Percentiles rank a stretch among this genome's conserved stretches.
phyloP scores from a whole-genome alignment of 352 stramenopile genomes.

The Globisporangium spiculum region DNA sequence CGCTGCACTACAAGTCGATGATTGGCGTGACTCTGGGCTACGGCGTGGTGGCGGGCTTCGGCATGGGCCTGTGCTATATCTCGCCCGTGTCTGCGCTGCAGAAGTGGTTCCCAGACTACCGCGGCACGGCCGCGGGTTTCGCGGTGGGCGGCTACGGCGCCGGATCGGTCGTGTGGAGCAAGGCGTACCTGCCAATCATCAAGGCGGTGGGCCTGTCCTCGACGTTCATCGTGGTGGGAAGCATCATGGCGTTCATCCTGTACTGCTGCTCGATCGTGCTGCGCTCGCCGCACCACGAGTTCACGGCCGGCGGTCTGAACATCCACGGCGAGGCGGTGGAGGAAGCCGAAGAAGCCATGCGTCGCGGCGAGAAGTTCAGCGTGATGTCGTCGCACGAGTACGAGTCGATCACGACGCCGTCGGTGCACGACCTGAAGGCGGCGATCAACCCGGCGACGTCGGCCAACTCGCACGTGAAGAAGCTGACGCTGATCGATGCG shows the following conservation, averaged over 20 bases:
- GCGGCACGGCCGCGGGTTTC: constrained; percentile 64
- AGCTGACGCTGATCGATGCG: constrained; percentile 47
- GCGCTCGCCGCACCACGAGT: constrained; percentile 44
- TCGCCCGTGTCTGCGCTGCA: constrained; percentile 67
- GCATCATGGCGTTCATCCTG: constrained; percentile 37
- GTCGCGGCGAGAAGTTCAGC: constrained; percentile 38
- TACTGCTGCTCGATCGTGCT: constrained; percentile 41
- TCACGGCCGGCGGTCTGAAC: constrained; percentile 48
- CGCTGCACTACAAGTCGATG: constrained; percentile 45
- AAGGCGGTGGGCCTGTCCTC: constrained; percentile 37
- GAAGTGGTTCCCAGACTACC: constrained; percentile 81
- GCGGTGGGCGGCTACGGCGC: constrained; percentile 62
- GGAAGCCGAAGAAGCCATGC: constrained; percentile 32
- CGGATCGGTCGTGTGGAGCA: constrained; percentile 63
- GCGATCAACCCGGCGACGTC: constrained; percentile 22
- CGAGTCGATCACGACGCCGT: constrained; percentile 42
- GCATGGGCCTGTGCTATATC: constrained; percentile 72
- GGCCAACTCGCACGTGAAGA: constrained; percentile 40
- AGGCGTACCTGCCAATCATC: constrained; percentile 61
- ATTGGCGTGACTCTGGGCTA: constrained; percentile 61
- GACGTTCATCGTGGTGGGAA: constrained; percentile 49
- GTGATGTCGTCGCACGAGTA: constrained; percentile 43
- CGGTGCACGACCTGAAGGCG: constrained; percentile 29
- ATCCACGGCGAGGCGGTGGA: constrained; percentile 54
- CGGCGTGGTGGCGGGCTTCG: constrained; percentile 61